Base-by-base conservation (phyloP, 177 flowering plant species). In the Vitis hybrid region DNA sequence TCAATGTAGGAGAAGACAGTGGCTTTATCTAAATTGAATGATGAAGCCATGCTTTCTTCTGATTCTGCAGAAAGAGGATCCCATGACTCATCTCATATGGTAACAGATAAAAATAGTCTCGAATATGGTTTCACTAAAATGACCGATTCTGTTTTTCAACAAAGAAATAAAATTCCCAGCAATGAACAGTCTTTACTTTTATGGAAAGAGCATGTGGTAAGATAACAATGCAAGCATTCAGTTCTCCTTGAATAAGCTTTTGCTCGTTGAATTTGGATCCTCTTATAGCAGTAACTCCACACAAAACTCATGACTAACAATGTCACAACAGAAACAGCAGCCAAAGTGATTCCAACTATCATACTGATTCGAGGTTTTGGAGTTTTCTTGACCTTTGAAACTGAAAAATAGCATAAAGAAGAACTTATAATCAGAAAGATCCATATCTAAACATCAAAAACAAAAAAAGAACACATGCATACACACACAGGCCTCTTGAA, bases 1-100 rank as follows among this genome's bases (percentile, higher is more conserved):
- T 78, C 81, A 55, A 48, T 1, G 50, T 73, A 78, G 65, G 75
- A 13, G 19, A 81, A 78, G 29, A 73, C 74, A 59, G 62, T 71
- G n/a, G 78, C 61, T 66, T 73, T 81, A 12, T 70, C 73, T 15
- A 74, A 65, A 62, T 31, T 68, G 16, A 74, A 53, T 59, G 65
- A 31, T 60, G 66, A 54, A 65, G 65, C 14, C 48, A 48, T 45
- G 52, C 63, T 69, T 53, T 60, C 77, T 48, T 60, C 71, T 65
- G 73, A 71, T 49, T 68, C 76, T 71, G 77, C 54, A 72, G 29
- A 67, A 67, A 56, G 70, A 34, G 67, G 58, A 34, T 18, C 58
- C 19, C 60, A 50, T 51, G 22, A 66, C 59, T 29, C 50, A 60
- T 0, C 57, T n/a, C 65, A 61, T 26, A 52, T 13, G 58, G 18